Percentiles rank a stretch among this genome's conserved stretches.
These are phyloP conservation scores for Boletus subparvulus DNA, from an alignment of 768 basidiomycete species.

Conservation along the genomic window DNA sequence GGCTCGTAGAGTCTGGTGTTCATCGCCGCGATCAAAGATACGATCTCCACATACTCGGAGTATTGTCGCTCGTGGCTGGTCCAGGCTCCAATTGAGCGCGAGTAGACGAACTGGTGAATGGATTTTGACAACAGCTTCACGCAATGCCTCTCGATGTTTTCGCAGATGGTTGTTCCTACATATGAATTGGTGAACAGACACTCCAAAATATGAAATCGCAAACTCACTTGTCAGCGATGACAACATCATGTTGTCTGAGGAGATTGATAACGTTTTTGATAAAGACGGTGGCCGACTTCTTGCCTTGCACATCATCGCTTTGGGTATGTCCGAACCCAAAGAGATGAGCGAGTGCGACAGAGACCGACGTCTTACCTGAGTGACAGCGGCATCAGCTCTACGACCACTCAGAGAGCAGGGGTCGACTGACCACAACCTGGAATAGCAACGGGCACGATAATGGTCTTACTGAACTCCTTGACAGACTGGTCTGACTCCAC, in stretches of 20 bases:
- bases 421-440: slow-evolving; percentile 81
- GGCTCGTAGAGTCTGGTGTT: slow-evolving; percentile 80
- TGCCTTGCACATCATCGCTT: slow-evolving; percentile 82
- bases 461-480: slow-evolving; percentile 60
- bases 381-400: neutral
- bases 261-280: slow-evolving; percentile 67
- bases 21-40: slow-evolving; percentile 69
- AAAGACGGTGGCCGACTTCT: slow-evolving; percentile 71
- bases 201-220: neutral
- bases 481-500: slow-evolving; percentile 16
- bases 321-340: slow-evolving; percentile 92
- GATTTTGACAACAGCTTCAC: slow-evolving; percentile 46
- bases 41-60: slow-evolving; percentile 80
- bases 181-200: neutral
- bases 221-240: slow-evolving; percentile 89
- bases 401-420: neutral
- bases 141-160: slow-evolving; percentile 75
- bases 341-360: slow-evolving; percentile 73
- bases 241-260: slow-evolving; percentile 66
- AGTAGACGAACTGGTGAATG: slow-evolving; percentile 67
- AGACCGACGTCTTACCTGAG: slow-evolving; percentile 83
- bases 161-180: slow-evolving; percentile 84
- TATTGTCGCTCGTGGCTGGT: slow-evolving; percentile 55
- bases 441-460: slow-evolving; percentile 86
- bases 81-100: slow-evolving; percentile 75